phyloP scores from a whole-genome alignment of 2,329 filamentous ascomycete genomes.

The Magnaporthiopsis poae region DNA sequence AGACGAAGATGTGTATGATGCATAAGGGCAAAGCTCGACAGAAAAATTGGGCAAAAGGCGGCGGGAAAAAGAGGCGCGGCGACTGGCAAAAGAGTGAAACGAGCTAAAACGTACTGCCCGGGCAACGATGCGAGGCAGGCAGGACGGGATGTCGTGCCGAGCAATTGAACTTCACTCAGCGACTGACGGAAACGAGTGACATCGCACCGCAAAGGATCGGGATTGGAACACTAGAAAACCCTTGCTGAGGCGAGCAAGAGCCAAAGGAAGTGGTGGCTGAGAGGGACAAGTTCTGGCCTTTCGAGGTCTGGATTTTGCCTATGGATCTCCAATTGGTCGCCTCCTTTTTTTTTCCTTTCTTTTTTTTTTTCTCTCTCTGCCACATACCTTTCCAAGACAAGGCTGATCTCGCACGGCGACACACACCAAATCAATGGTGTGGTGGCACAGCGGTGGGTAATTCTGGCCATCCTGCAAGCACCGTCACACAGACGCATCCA shows the following conservation, averaged over 20 bases:
- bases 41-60: neutral
- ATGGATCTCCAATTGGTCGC: neutral
- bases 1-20: constrained; percentile 2
- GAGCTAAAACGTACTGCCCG: constrained; percentile 1
- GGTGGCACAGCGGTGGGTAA: neutral
- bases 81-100: neutral
- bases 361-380: neutral
- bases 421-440: neutral
- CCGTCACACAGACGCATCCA: neutral
- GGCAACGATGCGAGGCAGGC: constrained; percentile 1
- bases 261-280: neutral
- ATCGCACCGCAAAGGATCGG: neutral
- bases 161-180: neutral
- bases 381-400: neutral
- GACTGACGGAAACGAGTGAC: neutral
- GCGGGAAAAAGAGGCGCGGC: neutral
- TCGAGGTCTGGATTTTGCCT: too few relatives aligned
- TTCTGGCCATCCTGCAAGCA: neutral
- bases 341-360: neutral
- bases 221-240: neutral
- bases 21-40: neutral
- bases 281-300: neutral
- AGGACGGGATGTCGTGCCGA: too few relatives aligned
- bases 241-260: neutral
- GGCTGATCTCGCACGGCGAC: neutral